Evolutionary conservation across 2,329 filamentous ascomycete genomes (phyloP).

Genomic region (Chrysoporthe cubensis): DNA sequence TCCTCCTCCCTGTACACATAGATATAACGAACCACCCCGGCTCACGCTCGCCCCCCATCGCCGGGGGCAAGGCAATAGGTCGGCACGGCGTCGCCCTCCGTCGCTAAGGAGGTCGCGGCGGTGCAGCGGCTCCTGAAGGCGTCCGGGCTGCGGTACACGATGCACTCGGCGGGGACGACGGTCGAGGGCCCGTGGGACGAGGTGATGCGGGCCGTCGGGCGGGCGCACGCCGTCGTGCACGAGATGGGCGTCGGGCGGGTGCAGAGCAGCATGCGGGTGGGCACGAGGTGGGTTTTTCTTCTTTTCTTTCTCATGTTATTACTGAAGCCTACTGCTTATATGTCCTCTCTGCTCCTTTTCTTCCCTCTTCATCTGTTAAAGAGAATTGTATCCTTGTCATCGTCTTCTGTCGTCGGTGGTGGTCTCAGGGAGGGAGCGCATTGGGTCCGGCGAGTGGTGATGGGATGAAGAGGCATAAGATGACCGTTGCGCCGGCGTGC

Average conservation of each 20-base stretch:
- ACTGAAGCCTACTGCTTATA: slow-evolving; percentile 14
- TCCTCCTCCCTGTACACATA: no score
- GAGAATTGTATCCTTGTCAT: no score
- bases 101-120: slow-evolving; percentile 82
- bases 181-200: slow-evolving; percentile 91
- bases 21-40: no score
- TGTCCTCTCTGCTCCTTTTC: slow-evolving; percentile 6
- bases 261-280: slow-evolving; percentile 86
- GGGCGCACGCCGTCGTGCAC: slow-evolving; percentile 80
- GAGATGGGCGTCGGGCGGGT: slow-evolving; percentile 77
- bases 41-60: neutral
- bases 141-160: slow-evolving; percentile 79
- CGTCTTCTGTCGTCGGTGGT: no score
- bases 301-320: neutral
- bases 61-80: slow-evolving; percentile 53
- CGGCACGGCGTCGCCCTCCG: slow-evolving; percentile 76
- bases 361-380: neutral
- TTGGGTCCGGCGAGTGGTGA: no score
- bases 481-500: neutral
- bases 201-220: slow-evolving; percentile 83
- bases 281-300: slow-evolving; percentile 65
- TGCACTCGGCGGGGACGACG: slow-evolving; percentile 95
- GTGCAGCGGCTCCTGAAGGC: slow-evolving; percentile 84
- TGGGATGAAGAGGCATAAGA: no score
- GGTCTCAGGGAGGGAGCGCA: neutral